Evolutionary conservation across 805 yeast genomes (phyloP).

Genomic region (Metschnikowia matae): DNA sequence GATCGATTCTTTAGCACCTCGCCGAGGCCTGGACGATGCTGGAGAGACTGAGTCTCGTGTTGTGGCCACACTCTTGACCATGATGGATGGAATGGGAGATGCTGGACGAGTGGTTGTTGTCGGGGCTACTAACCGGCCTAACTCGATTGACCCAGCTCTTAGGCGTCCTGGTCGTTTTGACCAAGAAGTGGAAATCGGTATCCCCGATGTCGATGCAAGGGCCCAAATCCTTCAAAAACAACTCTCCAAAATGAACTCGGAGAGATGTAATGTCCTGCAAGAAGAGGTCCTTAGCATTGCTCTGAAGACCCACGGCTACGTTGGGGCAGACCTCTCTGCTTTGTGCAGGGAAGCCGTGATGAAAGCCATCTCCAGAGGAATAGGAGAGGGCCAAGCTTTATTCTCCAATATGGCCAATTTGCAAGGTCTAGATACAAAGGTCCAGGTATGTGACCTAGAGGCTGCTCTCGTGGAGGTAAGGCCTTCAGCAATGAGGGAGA

Average conservation of each 20-base stretch:
- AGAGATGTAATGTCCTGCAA: constrained; percentile 44
- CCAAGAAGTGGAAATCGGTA: constrained; percentile 84
- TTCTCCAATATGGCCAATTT: background rate
- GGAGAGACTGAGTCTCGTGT: constrained; percentile 90
- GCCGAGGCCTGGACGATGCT: constrained; percentile 74
- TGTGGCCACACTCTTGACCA: constrained; percentile 79
- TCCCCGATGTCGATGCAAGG: constrained; percentile 84
- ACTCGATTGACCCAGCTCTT: constrained; percentile 63
- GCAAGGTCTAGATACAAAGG: constrained; percentile 32
- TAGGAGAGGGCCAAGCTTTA: constrained; percentile 19
- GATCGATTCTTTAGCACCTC: constrained; percentile 88
- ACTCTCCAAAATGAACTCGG: constrained; percentile 46
- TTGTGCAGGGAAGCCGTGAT: constrained; percentile 84
- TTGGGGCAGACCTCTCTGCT: constrained; percentile 92
- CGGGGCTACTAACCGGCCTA: constrained; percentile 74
- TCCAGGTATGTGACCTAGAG: constrained; percentile 57
- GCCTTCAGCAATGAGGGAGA: constrained; percentile 97
- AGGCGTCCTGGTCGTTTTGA: constrained; percentile 88
- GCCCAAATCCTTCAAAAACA: constrained; percentile 65
- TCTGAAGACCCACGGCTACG: constrained; percentile 88
- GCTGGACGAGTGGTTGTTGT: constrained; percentile 62
- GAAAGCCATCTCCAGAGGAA: constrained; percentile 67
- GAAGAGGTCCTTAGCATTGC: constrained; percentile 64
- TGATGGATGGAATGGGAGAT: constrained; percentile 75
- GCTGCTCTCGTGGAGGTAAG: constrained; percentile 72